Base-by-base conservation (phyloP, 2,329 filamentous ascomycete genomes). In the Periconia digitata region DNA sequence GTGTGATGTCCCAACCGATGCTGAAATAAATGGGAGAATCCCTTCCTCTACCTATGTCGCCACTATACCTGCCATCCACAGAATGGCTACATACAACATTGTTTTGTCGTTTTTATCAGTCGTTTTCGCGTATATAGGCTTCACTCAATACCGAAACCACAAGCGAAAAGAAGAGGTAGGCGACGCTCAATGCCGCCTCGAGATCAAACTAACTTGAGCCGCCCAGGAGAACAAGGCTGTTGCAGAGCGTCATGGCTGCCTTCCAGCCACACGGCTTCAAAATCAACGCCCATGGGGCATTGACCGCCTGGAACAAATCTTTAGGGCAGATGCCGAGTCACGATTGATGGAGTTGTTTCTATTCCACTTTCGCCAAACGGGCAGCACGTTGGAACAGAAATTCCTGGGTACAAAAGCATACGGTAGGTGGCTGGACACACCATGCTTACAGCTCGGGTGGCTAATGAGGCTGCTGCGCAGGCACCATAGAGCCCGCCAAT, bases 281-380 rank as follows among this genome's bases (percentile, higher is more conserved):
- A 59, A 57, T 22, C 50, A 66, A 44, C 46, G 59, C 24, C 55
- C 55, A 1, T 54, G 54, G 15, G 59, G 58, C 2, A 24, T 62
- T 23, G 58, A 61, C 41, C 58, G 58, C 24, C 50, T 62, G 18
- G 56, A 60, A 50, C 59, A 54, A 50, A 56, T 57, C 40, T 65
- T 56, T 42, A 45, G 52, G 41, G 58, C 44, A 32, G 50, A 57
- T 44, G 47, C 55, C 12, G 58, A 56, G 36, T 55, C 53, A 18
- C 46, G 53, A 10, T 34, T 62, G 17, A 61, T 68, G 56, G 66
- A 68, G 13, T 54, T 66, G 10, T 70, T 69, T 15, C 40, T 72
- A 10, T 67, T 69, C 47, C 58, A 69, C 43, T 55, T 71, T 22
- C 56, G 66, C 40, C 66, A 73, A 48, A 72, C 71, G 3, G 59